These are phyloP conservation scores for Ailanthus altissimus DNA, from an alignment of 345 rosid genomes.

Conservation along the genomic window DNA sequence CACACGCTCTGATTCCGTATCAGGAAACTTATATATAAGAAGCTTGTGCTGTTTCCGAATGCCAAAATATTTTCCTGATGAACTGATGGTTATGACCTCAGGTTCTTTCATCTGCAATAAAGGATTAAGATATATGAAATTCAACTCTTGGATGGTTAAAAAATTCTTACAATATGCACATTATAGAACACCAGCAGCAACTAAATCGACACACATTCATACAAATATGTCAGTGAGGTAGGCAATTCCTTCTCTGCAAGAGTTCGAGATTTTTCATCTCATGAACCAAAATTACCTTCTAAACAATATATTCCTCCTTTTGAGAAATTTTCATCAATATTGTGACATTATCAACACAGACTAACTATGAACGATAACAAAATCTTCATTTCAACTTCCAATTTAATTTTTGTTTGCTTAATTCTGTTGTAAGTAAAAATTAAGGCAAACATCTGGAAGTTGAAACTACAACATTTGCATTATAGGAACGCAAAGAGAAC, in stretches of 20 bases:
- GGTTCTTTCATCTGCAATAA: constrained; percentile 62
- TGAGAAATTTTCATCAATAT: too few relatives aligned
- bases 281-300: too few relatives aligned
- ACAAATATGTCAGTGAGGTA: background rate
- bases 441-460: background rate
- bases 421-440: too few relatives aligned
- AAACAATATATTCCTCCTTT: too few relatives aligned
- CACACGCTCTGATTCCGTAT: constrained; percentile 42
- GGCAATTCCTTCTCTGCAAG: background rate
- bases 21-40: constrained; percentile 73
- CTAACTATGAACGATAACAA: too few relatives aligned
- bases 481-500: background rate
- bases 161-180: background rate
- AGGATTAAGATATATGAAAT: background rate
- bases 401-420: too few relatives aligned
- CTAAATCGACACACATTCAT: background rate
- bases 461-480: background rate
- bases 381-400: too few relatives aligned
- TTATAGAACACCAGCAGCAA: background rate
- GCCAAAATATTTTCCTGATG: constrained; percentile 69
- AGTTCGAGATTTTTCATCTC: background rate
- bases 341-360: too few relatives aligned
- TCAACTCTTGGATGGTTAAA: background rate
- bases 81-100: constrained; percentile 54
- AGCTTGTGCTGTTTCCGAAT: constrained; percentile 56